Conservation (phyloP, 2,329 filamentous ascomycete species). For the Fusarium sp. region DNA sequence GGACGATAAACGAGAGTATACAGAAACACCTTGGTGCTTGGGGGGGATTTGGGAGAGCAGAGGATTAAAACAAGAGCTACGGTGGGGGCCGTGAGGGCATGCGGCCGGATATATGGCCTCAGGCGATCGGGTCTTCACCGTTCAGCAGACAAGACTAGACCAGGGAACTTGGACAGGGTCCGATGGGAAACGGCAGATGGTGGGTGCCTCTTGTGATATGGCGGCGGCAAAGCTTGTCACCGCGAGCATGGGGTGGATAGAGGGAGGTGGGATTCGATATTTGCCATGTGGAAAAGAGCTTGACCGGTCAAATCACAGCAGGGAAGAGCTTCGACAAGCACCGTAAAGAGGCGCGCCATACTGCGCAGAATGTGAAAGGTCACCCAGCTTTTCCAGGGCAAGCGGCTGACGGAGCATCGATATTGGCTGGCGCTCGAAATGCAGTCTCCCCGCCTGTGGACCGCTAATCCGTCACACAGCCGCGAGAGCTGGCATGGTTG, state of each 20-base stretch:
- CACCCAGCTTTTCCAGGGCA: constrained; percentile 40
- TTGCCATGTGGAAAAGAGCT: constrained; percentile 47
- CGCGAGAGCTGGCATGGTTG: constrained; percentile 37
- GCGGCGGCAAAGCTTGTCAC: constrained; percentile 39
- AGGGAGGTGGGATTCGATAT: constrained; percentile 43
- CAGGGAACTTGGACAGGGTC: constrained; percentile 32
- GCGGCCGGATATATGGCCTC: constrained; percentile 43
- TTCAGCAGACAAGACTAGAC: constrained; percentile 23
- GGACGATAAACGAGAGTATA: constrained; percentile 34
- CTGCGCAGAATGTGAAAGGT: constrained; percentile 12
- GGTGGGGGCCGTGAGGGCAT: constrained; percentile 40
- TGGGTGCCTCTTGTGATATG: constrained; percentile 39
- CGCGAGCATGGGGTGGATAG: constrained; percentile 18
- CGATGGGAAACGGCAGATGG: constrained; percentile 31
- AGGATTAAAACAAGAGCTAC: constrained; percentile 42
- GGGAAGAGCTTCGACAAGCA: constrained; percentile 28
- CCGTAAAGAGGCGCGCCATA: constrained; percentile 25
- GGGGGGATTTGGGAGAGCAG: constrained; percentile 25
- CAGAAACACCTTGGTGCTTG: constrained; percentile 10
- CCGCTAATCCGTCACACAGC: constrained; percentile 44
- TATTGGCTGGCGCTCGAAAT: constrained; percentile 62
- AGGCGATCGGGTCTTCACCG: constrained; percentile 37
- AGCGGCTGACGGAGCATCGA: constrained; percentile 62
- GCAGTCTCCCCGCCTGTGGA: constrained; percentile 41
- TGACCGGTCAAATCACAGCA: constrained; percentile 39